Base-by-base conservation (phyloP, 1,284 basidiomycete genomes). In the Xerocomus tenax region DNA sequence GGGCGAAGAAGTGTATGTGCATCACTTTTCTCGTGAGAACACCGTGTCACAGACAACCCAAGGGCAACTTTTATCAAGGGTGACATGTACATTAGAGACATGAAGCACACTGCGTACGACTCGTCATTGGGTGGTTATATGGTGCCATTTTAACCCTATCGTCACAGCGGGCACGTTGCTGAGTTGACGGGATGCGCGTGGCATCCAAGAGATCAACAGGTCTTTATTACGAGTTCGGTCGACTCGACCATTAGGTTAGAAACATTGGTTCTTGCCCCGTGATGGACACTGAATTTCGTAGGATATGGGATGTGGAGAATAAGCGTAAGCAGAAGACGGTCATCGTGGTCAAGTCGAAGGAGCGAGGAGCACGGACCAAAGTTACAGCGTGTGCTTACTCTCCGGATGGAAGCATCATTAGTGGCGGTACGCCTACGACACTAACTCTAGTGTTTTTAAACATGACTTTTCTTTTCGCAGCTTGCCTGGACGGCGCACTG, bases 51-150 rank as follows among this genome's bases (percentile, higher is more conserved):
- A 64, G 77, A 71, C 74, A 69, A 74, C 71, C 63, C 47, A 66
- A 92, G 90, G 65, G 82, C 84, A 54, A 87, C 87, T 57, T 96
- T 82, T 66, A 76, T 90, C 65, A 96, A 98, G 71, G 96, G 96
- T 30, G 96, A 99, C 70, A 90, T 89, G 55, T 99, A 98, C 65
- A 88, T 99, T 60, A 84, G 96, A 48, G 96, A 99, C 70, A 96
- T 98, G 91, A 91, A 92, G 68, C 86, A 97, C 63, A 98, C 96
- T 52, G 77, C 81, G 91, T 92, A 59, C 58, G 82, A 72, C 28
- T 46, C 30, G n/a, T 42, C 34, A 32, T 38, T 45, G 15, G 16
- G 44, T 41, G 10, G 36, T 40, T 29, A 36, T 44, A 34, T 28
- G 47, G 30, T 34, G 52, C 39, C 9, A 40, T n/a, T 19, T 46